Conservation (phyloP, 495 filamentous ascomycete species). For the Glonium stellatum region DNA sequence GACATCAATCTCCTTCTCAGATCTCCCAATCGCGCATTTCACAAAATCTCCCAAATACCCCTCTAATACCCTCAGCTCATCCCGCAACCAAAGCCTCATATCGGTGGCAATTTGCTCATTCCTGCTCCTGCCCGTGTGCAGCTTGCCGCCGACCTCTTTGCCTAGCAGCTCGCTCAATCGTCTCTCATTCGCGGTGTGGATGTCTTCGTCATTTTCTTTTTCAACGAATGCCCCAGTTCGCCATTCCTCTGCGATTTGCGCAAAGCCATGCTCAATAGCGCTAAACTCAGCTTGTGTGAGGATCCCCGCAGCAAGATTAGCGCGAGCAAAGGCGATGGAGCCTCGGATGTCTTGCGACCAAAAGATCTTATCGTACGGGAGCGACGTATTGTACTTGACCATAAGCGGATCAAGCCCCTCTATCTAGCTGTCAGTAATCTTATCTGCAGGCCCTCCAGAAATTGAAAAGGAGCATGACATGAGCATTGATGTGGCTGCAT, state of each 20-base stretch:
- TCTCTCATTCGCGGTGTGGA: conserved; percentile 92
- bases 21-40: conserved; percentile 61
- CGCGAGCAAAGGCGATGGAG: conserved; percentile 80
- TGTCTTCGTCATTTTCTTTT: conserved; percentile 63
- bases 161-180: conserved; percentile 85
- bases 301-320: conserved; percentile 70
- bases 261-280: conserved; percentile 67
- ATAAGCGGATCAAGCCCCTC: conserved; percentile 84
- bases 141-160: conserved; percentile 77
- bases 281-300: conserved; percentile 68
- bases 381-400: conserved; percentile 82
- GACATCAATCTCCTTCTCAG: conserved; percentile 69
- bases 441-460: conserved; percentile 23
- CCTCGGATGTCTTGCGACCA: conserved; percentile 75
- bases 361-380: conserved; percentile 75
- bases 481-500: conserved; percentile 16
- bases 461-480: not conserved
- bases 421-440: conserved; percentile 16
- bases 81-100: conserved; percentile 85
- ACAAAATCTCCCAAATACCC: conserved; percentile 61
- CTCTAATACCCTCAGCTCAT: conserved; percentile 68
- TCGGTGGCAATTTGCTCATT: conserved; percentile 95
- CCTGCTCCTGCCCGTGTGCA: conserved; percentile 84
- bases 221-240: conserved; percentile 51
- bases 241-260: conserved; percentile 72